Evolutionary conservation across 2,329 filamentous ascomycete genomes (phyloP).

Genomic region (Arthrobotrys musiformis): DNA sequence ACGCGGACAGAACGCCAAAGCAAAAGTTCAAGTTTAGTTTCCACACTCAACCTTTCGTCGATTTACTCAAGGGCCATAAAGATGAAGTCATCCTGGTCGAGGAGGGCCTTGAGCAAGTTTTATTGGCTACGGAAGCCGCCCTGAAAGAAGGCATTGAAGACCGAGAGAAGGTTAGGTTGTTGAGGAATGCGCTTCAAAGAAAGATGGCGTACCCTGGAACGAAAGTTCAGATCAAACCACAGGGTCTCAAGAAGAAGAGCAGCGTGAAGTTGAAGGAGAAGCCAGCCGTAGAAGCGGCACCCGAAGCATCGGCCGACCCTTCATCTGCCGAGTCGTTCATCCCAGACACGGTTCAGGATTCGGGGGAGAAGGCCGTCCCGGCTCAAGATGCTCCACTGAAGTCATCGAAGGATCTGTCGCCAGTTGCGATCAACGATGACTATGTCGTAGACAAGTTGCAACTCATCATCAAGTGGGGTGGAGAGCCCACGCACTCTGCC

Average conservation of each 20-base stretch:
- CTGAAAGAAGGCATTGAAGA: conserved; percentile 84
- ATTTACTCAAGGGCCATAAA: conserved; percentile 91
- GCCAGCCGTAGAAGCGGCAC: conserved; percentile 58
- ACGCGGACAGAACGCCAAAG: conserved; percentile 96
- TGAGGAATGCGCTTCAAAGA: conserved; percentile 87
- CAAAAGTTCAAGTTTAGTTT: conserved; percentile 99
- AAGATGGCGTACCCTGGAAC: conserved; percentile 95
- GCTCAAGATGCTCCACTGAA: conserved; percentile 68
- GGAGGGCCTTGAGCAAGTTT: conserved; percentile 85
- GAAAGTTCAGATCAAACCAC: conserved; percentile 98
- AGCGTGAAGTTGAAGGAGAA: conserved; percentile 67
- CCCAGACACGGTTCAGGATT: conserved; percentile 52
- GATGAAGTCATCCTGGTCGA: conserved; percentile 96
- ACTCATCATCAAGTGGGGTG: conserved; percentile 98
- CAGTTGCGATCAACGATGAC: conserved; percentile 88
- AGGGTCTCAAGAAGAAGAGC: conserved; percentile 88
- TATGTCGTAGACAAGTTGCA: conserved; percentile 95
- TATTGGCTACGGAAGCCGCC: conserved; percentile 85
- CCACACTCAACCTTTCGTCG: conserved; percentile 94
- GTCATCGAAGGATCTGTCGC: conserved; percentile 36
- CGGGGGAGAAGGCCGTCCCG: conserved; percentile 62
- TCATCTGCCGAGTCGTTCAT: conserved; percentile 29
- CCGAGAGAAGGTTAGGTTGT: conserved; percentile 80
- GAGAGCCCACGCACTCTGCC: conserved; percentile 96
- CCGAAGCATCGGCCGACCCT: conserved; percentile 57